These are phyloP conservation scores for Zelopaecilomyces penicillatus DNA, from an alignment of 2,329 filamentous ascomycete genomes.

Conservation along the genomic window DNA sequence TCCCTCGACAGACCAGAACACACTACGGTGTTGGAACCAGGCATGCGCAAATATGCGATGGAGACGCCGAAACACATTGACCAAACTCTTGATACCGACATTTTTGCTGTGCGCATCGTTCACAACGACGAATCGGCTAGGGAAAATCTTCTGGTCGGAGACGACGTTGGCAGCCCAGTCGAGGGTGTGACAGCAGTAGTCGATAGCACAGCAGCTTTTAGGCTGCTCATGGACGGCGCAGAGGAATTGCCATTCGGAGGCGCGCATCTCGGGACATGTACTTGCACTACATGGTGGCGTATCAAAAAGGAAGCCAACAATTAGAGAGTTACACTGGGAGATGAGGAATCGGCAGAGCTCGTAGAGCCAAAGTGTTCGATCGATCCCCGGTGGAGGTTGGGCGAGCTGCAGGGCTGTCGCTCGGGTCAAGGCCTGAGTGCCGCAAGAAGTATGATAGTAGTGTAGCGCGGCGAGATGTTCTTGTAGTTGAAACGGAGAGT, in stretches of 20 bases:
- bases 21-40: slow-evolving; percentile 93
- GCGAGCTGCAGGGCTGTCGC: slow-evolving; percentile 68
- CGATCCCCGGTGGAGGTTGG: slow-evolving; percentile 70
- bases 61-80: slow-evolving; percentile 88
- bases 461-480: slow-evolving; percentile 93
- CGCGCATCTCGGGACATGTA: slow-evolving; percentile 97
- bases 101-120: slow-evolving; percentile 51
- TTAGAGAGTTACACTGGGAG: slow-evolving; percentile 85
- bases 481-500: slow-evolving; percentile 94
- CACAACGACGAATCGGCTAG: slow-evolving; percentile 62
- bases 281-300: slow-evolving; percentile 76
- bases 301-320: slow-evolving; percentile 89
- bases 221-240: slow-evolving; percentile 96
- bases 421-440: slow-evolving; percentile 64
- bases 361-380: slow-evolving; percentile 90
- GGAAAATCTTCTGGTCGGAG: slow-evolving; percentile 91
- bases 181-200: slow-evolving; percentile 97
- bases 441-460: slow-evolving; percentile 63
- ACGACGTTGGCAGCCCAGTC: slow-evolving; percentile 96
- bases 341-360: slow-evolving; percentile 95
- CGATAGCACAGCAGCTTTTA: slow-evolving; percentile 94
- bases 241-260: slow-evolving; percentile 97
- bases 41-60: slow-evolving; percentile 98
- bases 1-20: slow-evolving; percentile 90
- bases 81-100: slow-evolving; percentile 69